Evolutionary conservation across 2,329 filamentous ascomycete genomes (phyloP), one percentile per base, ranked within the genome.

Genomic region (Dendryphion nanum): DNA sequence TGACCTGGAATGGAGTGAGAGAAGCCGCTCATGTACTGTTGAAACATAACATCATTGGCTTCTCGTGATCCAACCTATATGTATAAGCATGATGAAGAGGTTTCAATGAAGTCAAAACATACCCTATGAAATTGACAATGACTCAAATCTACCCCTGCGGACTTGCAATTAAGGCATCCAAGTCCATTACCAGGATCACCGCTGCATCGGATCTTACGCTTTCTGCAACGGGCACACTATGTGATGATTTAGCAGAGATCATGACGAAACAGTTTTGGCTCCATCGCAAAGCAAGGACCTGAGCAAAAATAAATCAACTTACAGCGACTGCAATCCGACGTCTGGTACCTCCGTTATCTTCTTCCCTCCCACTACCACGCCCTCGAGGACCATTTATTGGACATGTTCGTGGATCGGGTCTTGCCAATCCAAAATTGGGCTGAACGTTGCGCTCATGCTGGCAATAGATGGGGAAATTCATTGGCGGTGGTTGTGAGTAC

Each of bases 141-240:
- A 3, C 51, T 62, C 35, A 69, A 71, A 16, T 83, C 78, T 18
- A 77, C 71, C 10, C 85, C 85, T 36, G 90, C 84, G 44, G 75
- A 81, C 55, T 81, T 85, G 72, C 91, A 97, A 64, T 90, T 95
- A 8, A 77, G 73, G 66, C 91, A 97, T n/a, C 83, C 82, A 26
- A 73, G 69, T n/a, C 85, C 85, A 55, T 84, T 80, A 20, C 85
- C 86, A 21, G 77, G 74, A 60, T 95, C 89, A 30, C 91, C 91
- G 57, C 86, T 95, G 70, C 91, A 97, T 52, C 88, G 85, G 55
- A 97, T 97, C 74, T 97, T 97, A 42, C 91, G 81, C 70, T 91
- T 90, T 44, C 91, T 82, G 67, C 91, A 97, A 50, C 91, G 82
- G 23, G 82, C 81, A 64, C 91, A 97, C 91, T 96, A 48, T 33